Evolutionary conservation across 1,284 basidiomycete species (phyloP), one percentile per base, ranked within the genome.

Genomic region (Cryptococcus sp.): DNA sequence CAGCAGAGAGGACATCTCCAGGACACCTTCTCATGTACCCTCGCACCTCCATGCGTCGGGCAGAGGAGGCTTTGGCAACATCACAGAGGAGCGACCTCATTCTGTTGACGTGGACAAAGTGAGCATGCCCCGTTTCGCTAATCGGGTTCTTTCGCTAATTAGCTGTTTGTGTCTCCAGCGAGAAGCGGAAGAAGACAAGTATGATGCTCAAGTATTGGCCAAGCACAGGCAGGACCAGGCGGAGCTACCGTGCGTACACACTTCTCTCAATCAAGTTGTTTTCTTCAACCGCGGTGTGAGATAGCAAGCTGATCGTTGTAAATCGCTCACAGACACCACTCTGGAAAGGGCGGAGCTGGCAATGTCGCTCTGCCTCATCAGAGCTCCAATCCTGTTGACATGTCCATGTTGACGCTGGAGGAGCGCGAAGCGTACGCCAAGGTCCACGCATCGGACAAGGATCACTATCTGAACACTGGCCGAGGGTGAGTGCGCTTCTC

Each of bases 61-160:
- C 8, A 63, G 78, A 43, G 78, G 78, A 35, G 78, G 78, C 8
- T 79, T 70, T 49, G 78, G 78, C 7, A 79, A 79, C 54, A 75
- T 78, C 41, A 59, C 61, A 5, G 70, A 75, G 58, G 73, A 75
- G 56, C 59, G 62, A 30, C 52, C 47, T 15, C 60, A 69, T 48
- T 63, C 64, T 5, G 50, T 68, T 15, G 69, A 71, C 17, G 65
- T 67, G 52, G 68, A 73, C 27, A 68, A 69, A 62, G 66, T 65
- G 55, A 16, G 63, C 57, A 4, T 19, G 23, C 16, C 25, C 17
- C n/a, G 35, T 5, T 22, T 41, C 42, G 1, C 22, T 35, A 15
- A 27, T 19, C 0, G 23, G 2, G 25, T n/a, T 40, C 22, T 41
- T 20, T 5, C 30, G 17, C 16, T 11, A 22, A 22, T 5, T 38